A percentile compares a stretch with the other conserved stretches of the same genome.
Conservation (phyloP, 192 early-diverging fungal species). For the Backusella tuberculispora region DNA sequence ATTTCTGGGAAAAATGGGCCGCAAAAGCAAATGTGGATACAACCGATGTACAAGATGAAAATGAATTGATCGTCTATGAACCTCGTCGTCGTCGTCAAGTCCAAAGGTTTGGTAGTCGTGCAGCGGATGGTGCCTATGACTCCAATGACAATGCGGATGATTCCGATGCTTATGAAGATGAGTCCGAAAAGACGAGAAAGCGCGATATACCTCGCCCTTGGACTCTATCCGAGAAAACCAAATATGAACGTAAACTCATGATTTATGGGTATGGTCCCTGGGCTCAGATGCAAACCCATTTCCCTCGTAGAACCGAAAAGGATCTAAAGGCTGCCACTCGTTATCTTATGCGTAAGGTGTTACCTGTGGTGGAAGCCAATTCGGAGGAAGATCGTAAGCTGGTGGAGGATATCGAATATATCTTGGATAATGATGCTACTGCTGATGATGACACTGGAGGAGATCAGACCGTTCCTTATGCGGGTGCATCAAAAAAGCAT, state of each 20-base stretch:
- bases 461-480: constrained; percentile 64
- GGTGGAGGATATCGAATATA: constrained; percentile 62
- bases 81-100: constrained; percentile 68
- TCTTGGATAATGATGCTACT: constrained; percentile 48
- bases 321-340: constrained; percentile 64
- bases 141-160: constrained; percentile 53
- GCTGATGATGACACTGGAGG: constrained; percentile 42
- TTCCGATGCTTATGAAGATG: constrained; percentile 53
- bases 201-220: constrained; percentile 44
- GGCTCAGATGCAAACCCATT: constrained; percentile 63
- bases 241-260: constrained; percentile 65
- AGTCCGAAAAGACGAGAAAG: constrained; percentile 40
- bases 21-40: constrained; percentile 74
- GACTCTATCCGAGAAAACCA: constrained; percentile 57
- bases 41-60: constrained; percentile 51
- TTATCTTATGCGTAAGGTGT: constrained; percentile 54
- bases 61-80: constrained; percentile 69
- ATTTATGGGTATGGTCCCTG: constrained; percentile 64
- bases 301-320: constrained; percentile 59
- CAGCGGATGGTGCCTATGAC: constrained; percentile 41
- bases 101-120: constrained; percentile 51
- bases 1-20: constrained; percentile 92
- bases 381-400: constrained; percentile 63
- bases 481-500: constrained; percentile 65
- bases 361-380: constrained; percentile 50